Percentiles rank a stretch among this genome's conserved stretches.
These are phyloP conservation scores for Hydrangea macrophylla DNA, from an alignment of 148 eudicot genomes.

Conservation along the genomic window DNA sequence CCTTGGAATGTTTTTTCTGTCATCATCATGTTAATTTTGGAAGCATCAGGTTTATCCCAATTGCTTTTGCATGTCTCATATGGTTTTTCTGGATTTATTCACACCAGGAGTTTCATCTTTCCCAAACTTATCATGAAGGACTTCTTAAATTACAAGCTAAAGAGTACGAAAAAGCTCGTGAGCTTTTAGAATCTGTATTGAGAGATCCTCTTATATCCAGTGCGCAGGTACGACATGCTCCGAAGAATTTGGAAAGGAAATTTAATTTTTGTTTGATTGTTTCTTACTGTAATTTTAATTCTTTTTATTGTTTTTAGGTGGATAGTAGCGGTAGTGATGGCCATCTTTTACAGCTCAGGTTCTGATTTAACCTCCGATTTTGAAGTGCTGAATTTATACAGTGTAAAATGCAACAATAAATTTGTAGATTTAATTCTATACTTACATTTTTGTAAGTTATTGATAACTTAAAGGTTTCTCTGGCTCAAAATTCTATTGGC, in stretches of 20 bases:
- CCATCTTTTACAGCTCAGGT: constrained; percentile 97
- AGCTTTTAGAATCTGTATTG: constrained; percentile 74
- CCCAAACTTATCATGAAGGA: constrained; percentile 96
- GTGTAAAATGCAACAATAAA: too few relatives aligned
- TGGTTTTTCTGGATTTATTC: constrained; percentile 10
- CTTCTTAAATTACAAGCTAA: constrained; percentile 76
- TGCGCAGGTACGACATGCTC: constrained; percentile 56
- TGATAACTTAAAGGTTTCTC: too few relatives aligned
- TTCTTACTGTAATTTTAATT: constrained; percentile 11
- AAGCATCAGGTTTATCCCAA: background rate
- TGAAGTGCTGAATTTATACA: too few relatives aligned
- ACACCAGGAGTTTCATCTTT: constrained; percentile 84
- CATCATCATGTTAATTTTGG: background rate
- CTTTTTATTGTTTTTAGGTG: constrained; percentile 46
- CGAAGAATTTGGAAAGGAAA: background rate
- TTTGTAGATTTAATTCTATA: background rate
- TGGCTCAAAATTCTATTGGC: too few relatives aligned
- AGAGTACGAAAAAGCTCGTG: constrained; percentile 82
- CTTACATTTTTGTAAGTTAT: too few relatives aligned
- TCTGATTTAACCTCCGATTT: background rate
- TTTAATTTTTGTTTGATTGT: background rate
- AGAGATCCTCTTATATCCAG: constrained; percentile 76
- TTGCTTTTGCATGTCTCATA: background rate
- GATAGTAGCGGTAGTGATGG: constrained; percentile 69
- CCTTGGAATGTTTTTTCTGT: background rate